Conservation (phyloP, 148 eudicot genomes). For the Silene latifolia region DNA sequence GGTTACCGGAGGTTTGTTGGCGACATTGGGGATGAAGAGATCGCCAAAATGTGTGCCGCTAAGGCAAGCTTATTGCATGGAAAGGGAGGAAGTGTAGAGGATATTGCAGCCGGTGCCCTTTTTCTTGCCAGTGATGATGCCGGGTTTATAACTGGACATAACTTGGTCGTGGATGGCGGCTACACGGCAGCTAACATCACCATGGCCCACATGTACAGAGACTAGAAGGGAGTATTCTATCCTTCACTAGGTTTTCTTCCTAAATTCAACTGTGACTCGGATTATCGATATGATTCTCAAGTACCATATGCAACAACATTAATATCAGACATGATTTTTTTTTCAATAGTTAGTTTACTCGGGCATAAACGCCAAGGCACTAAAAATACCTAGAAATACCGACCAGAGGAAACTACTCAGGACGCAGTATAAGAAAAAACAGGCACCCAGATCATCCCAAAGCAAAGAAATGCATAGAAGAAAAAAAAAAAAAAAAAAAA, state of each 20-base stretch:
- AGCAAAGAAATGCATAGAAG: no score
- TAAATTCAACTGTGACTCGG: neutral
- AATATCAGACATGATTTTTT: no score
- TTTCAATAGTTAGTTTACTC: no score
- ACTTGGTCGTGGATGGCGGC: slow-evolving; percentile 72
- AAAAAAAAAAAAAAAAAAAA: no score
- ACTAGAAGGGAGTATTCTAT: slow-evolving; percentile 4
- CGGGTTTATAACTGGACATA: slow-evolving; percentile 65
- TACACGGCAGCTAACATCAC: slow-evolving; percentile 43
- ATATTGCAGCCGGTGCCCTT: slow-evolving; percentile 54
- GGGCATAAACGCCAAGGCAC: no score
- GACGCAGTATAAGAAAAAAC: no score
- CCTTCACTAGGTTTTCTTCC: neutral
- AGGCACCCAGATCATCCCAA: no score
- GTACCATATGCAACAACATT: neutral
- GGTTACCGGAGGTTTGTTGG: slow-evolving; percentile 32
- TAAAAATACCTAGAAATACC: no score
- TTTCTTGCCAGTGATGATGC: slow-evolving; percentile 59
- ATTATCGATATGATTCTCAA: neutral
- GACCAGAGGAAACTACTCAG: no score
- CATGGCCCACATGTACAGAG: slow-evolving; percentile 45
- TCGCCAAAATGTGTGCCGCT: slow-evolving; percentile 39
- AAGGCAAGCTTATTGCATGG: slow-evolving; percentile 46
- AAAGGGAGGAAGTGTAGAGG: slow-evolving; percentile 32
- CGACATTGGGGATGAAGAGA: slow-evolving; percentile 42